phyloP scores from a whole-genome alignment of 306 rosid species.

The Mimosa bimucronata region DNA sequence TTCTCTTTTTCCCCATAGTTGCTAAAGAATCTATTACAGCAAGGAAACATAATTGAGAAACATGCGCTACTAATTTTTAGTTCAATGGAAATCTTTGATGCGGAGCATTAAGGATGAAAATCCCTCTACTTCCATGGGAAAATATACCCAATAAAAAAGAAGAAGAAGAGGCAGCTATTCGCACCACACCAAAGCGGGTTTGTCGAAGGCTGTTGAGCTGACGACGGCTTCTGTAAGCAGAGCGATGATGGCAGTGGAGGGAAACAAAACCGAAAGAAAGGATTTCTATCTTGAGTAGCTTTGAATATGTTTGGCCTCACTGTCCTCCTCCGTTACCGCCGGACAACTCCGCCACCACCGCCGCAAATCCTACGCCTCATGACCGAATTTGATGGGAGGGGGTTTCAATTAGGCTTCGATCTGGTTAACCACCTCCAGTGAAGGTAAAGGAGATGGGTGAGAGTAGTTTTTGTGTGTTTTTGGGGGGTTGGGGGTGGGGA shows the following conservation, averaged over 20 bases:
- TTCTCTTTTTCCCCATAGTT: slow-evolving; percentile 87
- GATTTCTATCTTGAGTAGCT: background rate
- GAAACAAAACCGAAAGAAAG: background rate
- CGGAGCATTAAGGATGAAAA: background rate
- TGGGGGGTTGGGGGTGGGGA: too few relatives aligned
- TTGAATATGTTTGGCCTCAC: background rate
- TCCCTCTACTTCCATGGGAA: background rate
- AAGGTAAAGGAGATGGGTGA: too few relatives aligned
- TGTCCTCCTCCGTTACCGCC: too few relatives aligned
- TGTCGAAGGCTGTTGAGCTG: background rate
- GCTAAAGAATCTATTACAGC: slow-evolving; percentile 17
- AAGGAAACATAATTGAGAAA: slow-evolving; percentile 12
- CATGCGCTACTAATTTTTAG: background rate
- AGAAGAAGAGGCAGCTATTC: background rate
- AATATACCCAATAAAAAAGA: background rate
- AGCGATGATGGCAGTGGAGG: background rate
- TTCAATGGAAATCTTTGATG: background rate
- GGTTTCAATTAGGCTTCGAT: too few relatives aligned
- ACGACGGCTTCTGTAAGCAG: background rate
- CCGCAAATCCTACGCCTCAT: too few relatives aligned
- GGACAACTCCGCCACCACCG: too few relatives aligned
- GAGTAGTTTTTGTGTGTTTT: too few relatives aligned
- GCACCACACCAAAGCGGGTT: background rate
- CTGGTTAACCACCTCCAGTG: too few relatives aligned
- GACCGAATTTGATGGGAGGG: too few relatives aligned